Evolutionary conservation across 2,329 filamentous ascomycete genomes (phyloP).

Genomic region (Penicillium sp.): DNA sequence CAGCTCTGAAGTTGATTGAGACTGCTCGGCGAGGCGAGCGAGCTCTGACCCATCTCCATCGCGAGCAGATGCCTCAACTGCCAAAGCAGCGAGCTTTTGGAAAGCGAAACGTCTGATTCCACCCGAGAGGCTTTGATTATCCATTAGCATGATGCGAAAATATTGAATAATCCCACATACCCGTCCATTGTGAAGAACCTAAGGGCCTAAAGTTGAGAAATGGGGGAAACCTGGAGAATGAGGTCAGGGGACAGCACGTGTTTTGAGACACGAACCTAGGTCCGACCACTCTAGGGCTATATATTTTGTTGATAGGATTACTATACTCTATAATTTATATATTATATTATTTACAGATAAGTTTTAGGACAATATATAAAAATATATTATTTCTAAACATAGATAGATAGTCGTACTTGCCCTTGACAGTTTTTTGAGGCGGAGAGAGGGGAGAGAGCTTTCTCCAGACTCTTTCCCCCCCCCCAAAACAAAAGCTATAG

Average conservation of each 20-base stretch:
- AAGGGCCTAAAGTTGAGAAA: not conserved
- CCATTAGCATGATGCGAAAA: slow-evolving; percentile 9
- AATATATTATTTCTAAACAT: not conserved
- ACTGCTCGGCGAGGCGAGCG: slow-evolving; percentile 35
- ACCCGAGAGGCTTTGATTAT: slow-evolving; percentile 28
- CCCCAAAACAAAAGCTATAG: not conserved
- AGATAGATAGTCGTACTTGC: not conserved
- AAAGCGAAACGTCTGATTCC: slow-evolving; percentile 44
- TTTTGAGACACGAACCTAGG: slow-evolving; percentile 12
- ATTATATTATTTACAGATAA: not conserved
- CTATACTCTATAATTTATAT: not conserved
- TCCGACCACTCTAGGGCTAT: not conserved
- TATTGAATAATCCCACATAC: slow-evolving; percentile 19
- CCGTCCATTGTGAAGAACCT: slow-evolving; percentile 30
- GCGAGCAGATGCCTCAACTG: slow-evolving; percentile 33
- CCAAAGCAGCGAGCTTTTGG: slow-evolving; percentile 44
- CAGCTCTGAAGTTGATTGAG: slow-evolving; percentile 19
- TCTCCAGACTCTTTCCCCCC: not conserved
- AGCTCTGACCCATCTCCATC: slow-evolving; percentile 35
- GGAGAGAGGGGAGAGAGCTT: slow-evolving; percentile 2
- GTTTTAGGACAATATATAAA: too few species aligned
- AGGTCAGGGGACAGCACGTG: slow-evolving; percentile 17
- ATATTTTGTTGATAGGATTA: not conserved
- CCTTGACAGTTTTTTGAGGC: not conserved
- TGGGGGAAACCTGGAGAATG: slow-evolving; percentile 7